Conservation (phyloP, 345 rosid genomes). For the Garcia nutans region DNA sequence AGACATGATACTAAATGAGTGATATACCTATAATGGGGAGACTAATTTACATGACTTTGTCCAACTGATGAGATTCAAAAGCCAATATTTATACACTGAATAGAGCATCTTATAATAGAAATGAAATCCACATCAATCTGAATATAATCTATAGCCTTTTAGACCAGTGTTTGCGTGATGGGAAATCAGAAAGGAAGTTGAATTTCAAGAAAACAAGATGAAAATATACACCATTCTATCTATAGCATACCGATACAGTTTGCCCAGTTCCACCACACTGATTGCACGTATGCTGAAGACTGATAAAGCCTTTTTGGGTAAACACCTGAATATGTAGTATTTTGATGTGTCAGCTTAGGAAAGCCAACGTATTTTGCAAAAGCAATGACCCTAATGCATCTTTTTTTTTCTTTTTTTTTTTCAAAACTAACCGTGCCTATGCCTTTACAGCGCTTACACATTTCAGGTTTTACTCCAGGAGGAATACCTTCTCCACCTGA, state of each 20-base stretch:
- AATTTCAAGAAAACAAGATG: not conserved
- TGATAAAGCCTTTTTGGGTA: conserved; percentile 62
- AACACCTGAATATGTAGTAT: conserved; percentile 43
- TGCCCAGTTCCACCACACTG: conserved; percentile 85
- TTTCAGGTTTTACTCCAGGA: conserved; percentile 92
- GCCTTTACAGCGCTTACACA: conserved; percentile 82
- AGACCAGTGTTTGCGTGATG: not conserved
- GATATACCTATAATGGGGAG: not conserved
- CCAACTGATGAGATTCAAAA: not conserved
- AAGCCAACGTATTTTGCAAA: not conserved
- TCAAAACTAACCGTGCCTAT: conserved; percentile 72
- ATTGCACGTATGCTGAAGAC: conserved; percentile 67
- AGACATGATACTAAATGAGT: not conserved
- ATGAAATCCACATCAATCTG: not conserved
- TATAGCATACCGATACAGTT: conserved; percentile 58
- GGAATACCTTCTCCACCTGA: conserved; percentile 97
- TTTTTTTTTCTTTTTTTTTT: not conserved
- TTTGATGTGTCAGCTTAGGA: not conserved
- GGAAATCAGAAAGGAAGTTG: not conserved
- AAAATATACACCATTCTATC: not conserved
- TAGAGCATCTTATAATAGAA: not conserved
- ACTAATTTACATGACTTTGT: not conserved
- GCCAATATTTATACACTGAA: not conserved
- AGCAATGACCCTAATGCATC: not conserved
- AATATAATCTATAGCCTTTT: not conserved